Conservation (phyloP, 345 rosid species). For the Moricandia arvensis region DNA sequence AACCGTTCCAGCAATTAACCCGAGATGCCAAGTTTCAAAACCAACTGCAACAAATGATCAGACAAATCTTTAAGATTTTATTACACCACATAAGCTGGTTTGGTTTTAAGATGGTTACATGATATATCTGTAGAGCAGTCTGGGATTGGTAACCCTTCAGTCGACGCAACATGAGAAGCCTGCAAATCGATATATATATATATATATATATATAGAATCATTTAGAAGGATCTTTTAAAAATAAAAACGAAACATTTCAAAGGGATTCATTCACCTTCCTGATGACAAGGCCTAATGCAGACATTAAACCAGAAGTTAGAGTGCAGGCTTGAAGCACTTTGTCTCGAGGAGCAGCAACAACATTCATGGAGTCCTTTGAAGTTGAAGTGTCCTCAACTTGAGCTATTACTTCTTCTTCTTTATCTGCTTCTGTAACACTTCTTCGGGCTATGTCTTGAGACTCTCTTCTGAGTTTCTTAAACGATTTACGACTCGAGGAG, state of each 20-base stretch:
- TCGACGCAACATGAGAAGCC: conserved; percentile 76
- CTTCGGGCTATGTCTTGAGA: conserved; percentile 21
- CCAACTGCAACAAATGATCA: conserved; percentile 53
- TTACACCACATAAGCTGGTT: background rate
- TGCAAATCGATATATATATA: no score
- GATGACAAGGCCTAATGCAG: conserved; percentile 62
- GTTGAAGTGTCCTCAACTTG: conserved; percentile 23
- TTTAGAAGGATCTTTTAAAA: no score
- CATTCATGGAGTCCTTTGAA: conserved; percentile 18
- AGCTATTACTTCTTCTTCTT: conserved; percentile 10
- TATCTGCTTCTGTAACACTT: conserved; percentile 31
- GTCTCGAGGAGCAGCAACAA: conserved; percentile 51
- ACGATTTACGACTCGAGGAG: conserved; percentile 49
- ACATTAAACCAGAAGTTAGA: conserved; percentile 66
- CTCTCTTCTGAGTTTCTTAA: conserved; percentile 43
- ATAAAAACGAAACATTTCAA: background rate
- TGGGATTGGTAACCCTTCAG: conserved; percentile 62
- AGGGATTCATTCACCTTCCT: conserved; percentile 52
- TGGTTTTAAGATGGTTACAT: conserved; percentile 38
- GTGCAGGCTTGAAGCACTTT: conserved; percentile 78
- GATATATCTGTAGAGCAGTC: conserved; percentile 67
- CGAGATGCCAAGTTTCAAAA: conserved; percentile 83
- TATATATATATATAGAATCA: no score
- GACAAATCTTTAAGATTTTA: no score
- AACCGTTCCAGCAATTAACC: conserved; percentile 62